Evolutionary conservation across 257 asterid genomes (phyloP).

Genomic region (Ilex aquifolium): DNA sequence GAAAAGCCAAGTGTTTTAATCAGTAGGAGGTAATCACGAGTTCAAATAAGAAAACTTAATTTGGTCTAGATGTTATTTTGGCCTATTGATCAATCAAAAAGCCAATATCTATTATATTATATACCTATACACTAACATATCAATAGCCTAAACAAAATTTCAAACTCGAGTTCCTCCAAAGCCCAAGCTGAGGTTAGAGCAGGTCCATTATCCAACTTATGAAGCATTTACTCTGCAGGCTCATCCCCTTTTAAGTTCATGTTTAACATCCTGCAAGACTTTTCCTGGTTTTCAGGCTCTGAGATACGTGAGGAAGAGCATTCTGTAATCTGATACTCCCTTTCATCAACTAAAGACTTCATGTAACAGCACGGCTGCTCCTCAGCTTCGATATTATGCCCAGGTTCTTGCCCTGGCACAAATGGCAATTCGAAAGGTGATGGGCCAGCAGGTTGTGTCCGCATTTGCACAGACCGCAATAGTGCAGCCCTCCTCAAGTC

Average conservation of each 20-base stretch:
- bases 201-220: too few relatives aligned
- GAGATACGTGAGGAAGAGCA: constrained; percentile 18
- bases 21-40: too few relatives aligned
- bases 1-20: too few relatives aligned
- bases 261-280: constrained; percentile 29
- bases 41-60: too few relatives aligned
- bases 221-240: constrained; percentile 12
- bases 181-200: too few relatives aligned
- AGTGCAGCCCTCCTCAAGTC: constrained; percentile 90
- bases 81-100: too few relatives aligned
- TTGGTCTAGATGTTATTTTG: too few relatives aligned
- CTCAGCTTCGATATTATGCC: constrained; percentile 49
- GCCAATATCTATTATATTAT: too few relatives aligned
- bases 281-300: constrained; percentile 38
- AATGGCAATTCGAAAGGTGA: constrained; percentile 40
- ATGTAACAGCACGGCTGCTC: constrained; percentile 50
- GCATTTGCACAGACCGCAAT: constrained; percentile 86
- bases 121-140: too few relatives aligned
- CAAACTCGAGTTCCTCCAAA: too few relatives aligned
- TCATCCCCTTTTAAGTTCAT: constrained; percentile 34
- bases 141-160: too few relatives aligned
- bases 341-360: constrained; percentile 51
- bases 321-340: constrained; percentile 43
- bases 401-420: constrained; percentile 48
- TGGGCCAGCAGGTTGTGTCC: constrained; percentile 60